Conservation (phyloP, 2,329 filamentous ascomycete genomes). For the Alternaria triticimaculans region DNA sequence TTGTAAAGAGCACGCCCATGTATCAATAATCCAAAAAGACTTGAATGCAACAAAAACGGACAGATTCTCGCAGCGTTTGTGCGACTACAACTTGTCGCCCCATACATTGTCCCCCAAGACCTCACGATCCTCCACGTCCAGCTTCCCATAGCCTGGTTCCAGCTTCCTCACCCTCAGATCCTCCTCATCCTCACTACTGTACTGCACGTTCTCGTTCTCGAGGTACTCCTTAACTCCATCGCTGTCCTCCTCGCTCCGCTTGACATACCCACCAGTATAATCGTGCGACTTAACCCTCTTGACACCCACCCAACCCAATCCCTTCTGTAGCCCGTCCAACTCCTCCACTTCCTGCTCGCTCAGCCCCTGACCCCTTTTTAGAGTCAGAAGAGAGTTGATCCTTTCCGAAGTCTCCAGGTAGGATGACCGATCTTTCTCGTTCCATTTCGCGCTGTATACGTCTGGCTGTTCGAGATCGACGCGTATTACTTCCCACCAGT, state of each 20-base stretch:
- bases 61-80: not conserved
- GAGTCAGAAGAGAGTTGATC: not conserved
- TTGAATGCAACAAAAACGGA: not conserved
- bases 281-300: not conserved
- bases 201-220: not conserved
- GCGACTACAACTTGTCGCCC: not conserved
- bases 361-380: not conserved
- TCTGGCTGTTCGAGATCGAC: not conserved
- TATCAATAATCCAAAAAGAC: not conserved
- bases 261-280: not conserved
- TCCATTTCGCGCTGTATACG: not conserved
- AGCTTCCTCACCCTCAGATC: not conserved
- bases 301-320: not conserved
- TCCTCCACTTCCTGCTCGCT: not conserved
- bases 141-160: not conserved
- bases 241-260: not conserved
- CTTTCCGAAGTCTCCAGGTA: not conserved
- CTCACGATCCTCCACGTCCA: not conserved
- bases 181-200: not conserved
- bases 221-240: not conserved
- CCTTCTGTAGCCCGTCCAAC: not conserved
- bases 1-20: conserved; percentile 60
- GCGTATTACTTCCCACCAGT: not conserved
- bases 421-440: not conserved
- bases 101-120: not conserved